Conservation (phyloP, 129 eudicot species). For the Flaveria linearis region DNA sequence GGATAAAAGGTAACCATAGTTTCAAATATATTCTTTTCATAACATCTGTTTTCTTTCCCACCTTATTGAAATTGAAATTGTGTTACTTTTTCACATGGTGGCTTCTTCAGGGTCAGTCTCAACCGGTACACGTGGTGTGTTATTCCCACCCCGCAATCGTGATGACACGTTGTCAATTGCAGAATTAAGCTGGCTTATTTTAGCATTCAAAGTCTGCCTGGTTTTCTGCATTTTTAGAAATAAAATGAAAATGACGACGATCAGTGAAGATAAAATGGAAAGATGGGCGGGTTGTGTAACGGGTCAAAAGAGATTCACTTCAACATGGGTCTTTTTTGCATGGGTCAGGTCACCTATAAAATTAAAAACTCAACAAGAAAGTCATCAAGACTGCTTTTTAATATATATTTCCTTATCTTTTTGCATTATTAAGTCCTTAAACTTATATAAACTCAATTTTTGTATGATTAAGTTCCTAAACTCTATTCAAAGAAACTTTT, state of each 20-base stretch:
- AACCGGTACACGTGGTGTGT: conserved; percentile 54
- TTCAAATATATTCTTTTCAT: conserved; percentile 23
- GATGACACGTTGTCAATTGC: conserved; percentile 88
- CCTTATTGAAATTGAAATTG: conserved; percentile 6
- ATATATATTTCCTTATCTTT: too few relatives aligned
- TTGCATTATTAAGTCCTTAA: too few relatives aligned
- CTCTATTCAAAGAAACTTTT: too few relatives aligned
- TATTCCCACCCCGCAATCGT: conserved; percentile 72
- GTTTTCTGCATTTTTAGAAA: conserved; percentile 58
- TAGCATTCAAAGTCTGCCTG: conserved; percentile 75
- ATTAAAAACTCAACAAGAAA: too few relatives aligned
- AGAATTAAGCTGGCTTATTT: conserved; percentile 76
- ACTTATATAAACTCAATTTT: too few relatives aligned
- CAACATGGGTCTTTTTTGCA: background rate
- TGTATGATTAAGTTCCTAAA: too few relatives aligned
- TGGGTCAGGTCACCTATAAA: background rate
- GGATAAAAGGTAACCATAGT: conserved; percentile 30
- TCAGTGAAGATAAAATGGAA: background rate
- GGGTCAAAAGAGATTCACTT: background rate
- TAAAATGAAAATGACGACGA: conserved; percentile 18
- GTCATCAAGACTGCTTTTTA: too few relatives aligned
- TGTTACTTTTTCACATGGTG: conserved; percentile 36
- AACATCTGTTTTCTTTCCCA: conserved; percentile 3
- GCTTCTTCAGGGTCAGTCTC: conserved; percentile 79
- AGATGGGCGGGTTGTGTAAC: background rate